phyloP scores from a whole-genome alignment of 805 yeast genomes.

The Pichia insulana region DNA sequence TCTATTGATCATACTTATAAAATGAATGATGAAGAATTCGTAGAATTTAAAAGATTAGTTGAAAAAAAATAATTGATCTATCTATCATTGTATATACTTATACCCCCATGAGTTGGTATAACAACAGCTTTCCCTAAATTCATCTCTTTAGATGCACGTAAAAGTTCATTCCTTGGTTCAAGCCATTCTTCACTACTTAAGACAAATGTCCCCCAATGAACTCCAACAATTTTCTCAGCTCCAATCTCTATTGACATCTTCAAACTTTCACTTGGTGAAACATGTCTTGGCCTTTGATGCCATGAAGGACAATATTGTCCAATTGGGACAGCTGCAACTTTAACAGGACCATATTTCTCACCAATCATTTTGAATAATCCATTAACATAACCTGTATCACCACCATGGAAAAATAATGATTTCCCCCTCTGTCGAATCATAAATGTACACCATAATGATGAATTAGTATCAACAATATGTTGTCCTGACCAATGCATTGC shows the following conservation, averaged over 20 bases:
- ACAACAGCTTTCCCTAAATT: constrained; percentile 33
- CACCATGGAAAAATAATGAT: constrained; percentile 82
- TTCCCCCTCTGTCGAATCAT: constrained; percentile 55
- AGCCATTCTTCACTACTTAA: constrained; percentile 79
- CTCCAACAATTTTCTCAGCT: constrained; percentile 65
- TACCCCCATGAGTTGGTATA: constrained; percentile 68
- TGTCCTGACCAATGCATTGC: constrained; percentile 98
- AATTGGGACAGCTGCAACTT: constrained; percentile 73
- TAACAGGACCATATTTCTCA: constrained; percentile 51
- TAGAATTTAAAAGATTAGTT: constrained; percentile 30
- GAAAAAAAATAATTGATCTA: constrained; percentile 12
- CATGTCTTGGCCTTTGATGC: constrained; percentile 89
- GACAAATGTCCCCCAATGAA: constrained; percentile 95
- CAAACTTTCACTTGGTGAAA: constrained; percentile 69
- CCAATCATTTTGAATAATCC: constrained; percentile 66
- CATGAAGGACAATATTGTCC: constrained; percentile 94
- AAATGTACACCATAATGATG: constrained; percentile 84
- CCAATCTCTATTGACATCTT: constrained; percentile 55
- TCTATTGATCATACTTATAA: constrained; percentile 53
- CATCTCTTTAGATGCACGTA: constrained; percentile 36
- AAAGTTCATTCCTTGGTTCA: constrained; percentile 66
- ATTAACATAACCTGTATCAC: constrained; percentile 85
- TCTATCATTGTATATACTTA: neutral
- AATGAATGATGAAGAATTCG: constrained; percentile 55
- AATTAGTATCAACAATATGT: constrained; percentile 68